Evolutionary conservation across 208 protist genomes (phyloP).

Genomic region (Porcisia deanei): DNA sequence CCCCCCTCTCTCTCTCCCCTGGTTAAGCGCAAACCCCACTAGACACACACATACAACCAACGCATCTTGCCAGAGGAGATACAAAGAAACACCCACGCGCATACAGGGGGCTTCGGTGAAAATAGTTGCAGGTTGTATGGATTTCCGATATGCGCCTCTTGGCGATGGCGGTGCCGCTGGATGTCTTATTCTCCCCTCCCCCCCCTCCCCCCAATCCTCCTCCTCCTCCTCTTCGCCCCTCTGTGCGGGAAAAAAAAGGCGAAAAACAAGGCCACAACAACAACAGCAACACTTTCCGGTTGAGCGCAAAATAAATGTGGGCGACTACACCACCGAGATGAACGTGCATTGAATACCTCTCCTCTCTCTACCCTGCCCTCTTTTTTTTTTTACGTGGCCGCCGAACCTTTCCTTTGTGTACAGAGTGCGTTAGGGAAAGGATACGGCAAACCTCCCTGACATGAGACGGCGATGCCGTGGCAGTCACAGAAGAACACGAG

Average conservation of each 20-base stretch:
- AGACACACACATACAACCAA: no score
- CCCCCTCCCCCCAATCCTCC: no score
- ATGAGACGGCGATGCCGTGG: constrained; percentile 1
- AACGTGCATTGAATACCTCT: not conserved
- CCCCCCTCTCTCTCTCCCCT: no score
- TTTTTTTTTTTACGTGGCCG: not conserved
- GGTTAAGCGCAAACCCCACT: no score
- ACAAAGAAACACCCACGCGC: not conserved
- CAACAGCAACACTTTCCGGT: not conserved
- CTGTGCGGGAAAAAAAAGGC: not conserved
- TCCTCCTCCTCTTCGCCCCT: not conserved
- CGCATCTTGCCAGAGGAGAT: no score
- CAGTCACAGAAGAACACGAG: not conserved
- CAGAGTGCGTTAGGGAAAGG: not conserved
- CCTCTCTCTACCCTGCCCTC: not conserved
- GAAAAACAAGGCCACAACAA: not conserved
- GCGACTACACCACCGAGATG: not conserved
- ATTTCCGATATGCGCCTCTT: not conserved
- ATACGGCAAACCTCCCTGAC: not conserved
- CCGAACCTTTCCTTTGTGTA: not conserved
- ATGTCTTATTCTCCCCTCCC: not conserved
- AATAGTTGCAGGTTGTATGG: not conserved
- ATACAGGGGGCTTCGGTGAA: not conserved
- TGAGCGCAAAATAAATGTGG: not conserved
- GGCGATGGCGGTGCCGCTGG: not conserved